Percentiles rank a stretch among this genome's conserved stretches.
Conservation (phyloP, 225 moss, liverwort and hornwort species). For the Physcomitrium patens region DNA sequence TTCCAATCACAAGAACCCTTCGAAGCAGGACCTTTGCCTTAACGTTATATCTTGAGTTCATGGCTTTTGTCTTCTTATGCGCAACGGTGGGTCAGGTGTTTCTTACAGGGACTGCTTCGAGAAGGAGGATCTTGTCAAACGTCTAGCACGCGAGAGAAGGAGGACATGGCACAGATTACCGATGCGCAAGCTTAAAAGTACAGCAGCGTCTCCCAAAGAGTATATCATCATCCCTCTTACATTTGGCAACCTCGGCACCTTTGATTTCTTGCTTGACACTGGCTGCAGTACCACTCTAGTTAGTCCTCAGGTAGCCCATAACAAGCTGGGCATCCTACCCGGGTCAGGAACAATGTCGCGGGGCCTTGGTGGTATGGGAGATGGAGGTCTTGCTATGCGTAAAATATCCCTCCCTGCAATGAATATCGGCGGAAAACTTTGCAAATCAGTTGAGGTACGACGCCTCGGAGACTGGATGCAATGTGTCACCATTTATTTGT, state of each 20-base stretch:
- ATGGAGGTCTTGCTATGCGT: constrained; percentile 68
- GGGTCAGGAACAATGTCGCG: constrained; percentile 71
- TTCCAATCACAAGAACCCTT: no score
- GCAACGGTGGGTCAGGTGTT: constrained; percentile 51
- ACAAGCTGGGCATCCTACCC: constrained; percentile 60
- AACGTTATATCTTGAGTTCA: background rate
- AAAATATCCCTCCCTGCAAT: constrained; percentile 61
- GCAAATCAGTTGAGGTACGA: constrained; percentile 73
- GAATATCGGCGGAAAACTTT: constrained; percentile 54
- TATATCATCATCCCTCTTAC: constrained; percentile 87
- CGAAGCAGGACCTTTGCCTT: no score
- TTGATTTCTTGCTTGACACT: constrained; percentile 93
- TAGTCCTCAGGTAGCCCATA: constrained; percentile 69
- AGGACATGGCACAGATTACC: constrained; percentile 57
- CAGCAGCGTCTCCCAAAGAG: constrained; percentile 82
- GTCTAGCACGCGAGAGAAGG: constrained; percentile 55
- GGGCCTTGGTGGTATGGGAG: constrained; percentile 81
- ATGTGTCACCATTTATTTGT: background rate
- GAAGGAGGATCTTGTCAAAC: constrained; percentile 86
- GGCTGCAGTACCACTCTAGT: constrained; percentile 91
- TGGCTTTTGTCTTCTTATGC: background rate
- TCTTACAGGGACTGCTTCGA: constrained; percentile 92
- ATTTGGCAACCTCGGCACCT: constrained; percentile 78
- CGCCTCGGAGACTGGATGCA: constrained; percentile 11
- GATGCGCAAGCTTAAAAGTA: constrained; percentile 80